A percentile compares a stretch with the other conserved stretches of the same genome.
phyloP scores from a whole-genome alignment of 2,329 filamentous ascomycete species.

The Fragosphaeria purpurea region DNA sequence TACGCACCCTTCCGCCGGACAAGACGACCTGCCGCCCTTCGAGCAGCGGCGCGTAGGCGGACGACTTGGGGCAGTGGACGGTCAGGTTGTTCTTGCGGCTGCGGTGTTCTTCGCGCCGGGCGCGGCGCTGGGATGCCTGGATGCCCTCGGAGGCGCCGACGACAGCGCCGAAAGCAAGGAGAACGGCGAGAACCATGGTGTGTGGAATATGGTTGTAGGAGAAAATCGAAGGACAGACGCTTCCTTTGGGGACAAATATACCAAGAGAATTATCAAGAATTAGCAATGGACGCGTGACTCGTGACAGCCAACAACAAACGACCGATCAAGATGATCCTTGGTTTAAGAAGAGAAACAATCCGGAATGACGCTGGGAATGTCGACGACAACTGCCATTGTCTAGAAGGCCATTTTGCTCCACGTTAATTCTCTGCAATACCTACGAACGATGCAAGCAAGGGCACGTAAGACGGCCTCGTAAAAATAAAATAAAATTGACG shows the following conservation, averaged over 20 bases:
- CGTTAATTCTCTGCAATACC: too few species aligned
- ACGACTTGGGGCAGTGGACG: conserved; percentile 36
- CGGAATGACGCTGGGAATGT: too few species aligned
- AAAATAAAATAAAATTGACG: not conserved
- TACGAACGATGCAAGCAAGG: too few species aligned
- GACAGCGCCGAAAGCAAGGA: conserved; percentile 32
- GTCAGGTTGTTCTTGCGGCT: conserved; percentile 37
- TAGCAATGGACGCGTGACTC: too few species aligned
- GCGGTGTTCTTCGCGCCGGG: conserved; percentile 35
- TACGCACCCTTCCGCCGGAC: conserved; percentile 29
- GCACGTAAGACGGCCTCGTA: not conserved
- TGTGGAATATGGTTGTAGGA: not conserved
- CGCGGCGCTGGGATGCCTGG: conserved; percentile 34
- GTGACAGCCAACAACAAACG: too few species aligned
- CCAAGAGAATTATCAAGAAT: too few species aligned
- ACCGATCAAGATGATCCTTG: too few species aligned
- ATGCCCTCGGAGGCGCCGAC: conserved; percentile 37
- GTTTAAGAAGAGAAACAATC: too few species aligned
- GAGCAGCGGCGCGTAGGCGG: conserved; percentile 30
- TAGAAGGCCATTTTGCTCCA: too few species aligned
- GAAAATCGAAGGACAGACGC: not conserved
- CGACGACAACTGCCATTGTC: too few species aligned
- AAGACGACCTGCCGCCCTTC: conserved; percentile 35
- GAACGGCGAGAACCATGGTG: conserved; percentile 21
- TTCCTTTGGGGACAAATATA: too few species aligned